Evolutionary conservation across 768 basidiomycete genomes (phyloP).

Genomic region (Piloderma croceum): DNA sequence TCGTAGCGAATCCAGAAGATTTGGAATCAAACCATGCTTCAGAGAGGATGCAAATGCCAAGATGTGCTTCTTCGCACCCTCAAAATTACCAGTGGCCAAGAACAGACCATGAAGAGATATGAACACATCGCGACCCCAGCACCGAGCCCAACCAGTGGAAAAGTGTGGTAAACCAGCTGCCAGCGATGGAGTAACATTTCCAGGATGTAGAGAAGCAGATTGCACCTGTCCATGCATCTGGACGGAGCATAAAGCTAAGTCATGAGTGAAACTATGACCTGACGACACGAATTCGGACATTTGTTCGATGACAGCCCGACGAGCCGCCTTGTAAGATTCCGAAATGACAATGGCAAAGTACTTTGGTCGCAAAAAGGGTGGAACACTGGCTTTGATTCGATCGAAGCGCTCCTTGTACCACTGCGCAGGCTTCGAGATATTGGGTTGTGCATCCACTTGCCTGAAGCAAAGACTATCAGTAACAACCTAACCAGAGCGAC

Average conservation of each 20-base stretch:
- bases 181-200: slow-evolving; percentile 65
- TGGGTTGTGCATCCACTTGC: slow-evolving; percentile 58
- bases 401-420: slow-evolving; percentile 93
- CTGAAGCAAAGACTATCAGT: slow-evolving; percentile 31
- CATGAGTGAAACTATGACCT: slow-evolving; percentile 86
- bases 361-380: slow-evolving; percentile 89
- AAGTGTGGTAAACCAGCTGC: slow-evolving; percentile 97
- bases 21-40: slow-evolving; percentile 95
- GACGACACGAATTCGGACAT: slow-evolving; percentile 79
- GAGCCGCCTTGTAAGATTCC: slow-evolving; percentile 88
- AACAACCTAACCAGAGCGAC: background rate
- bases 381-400: slow-evolving; percentile 62
- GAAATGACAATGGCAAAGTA: slow-evolving; percentile 92
- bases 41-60: slow-evolving; percentile 87
- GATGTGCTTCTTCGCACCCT: slow-evolving; percentile 84
- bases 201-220: slow-evolving; percentile 84
- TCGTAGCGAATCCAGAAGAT: slow-evolving; percentile 84
- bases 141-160: slow-evolving; percentile 86
- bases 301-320: slow-evolving; percentile 78
- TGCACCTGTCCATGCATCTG: slow-evolving; percentile 90
- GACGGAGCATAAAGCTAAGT: slow-evolving; percentile 76
- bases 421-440: slow-evolving; percentile 59
- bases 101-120: slow-evolving; percentile 92
- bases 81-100: slow-evolving; percentile 85
- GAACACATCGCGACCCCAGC: slow-evolving; percentile 95